Percentiles rank a stretch among this genome's conserved stretches.
These are phyloP conservation scores for Xylariaceae sp. DNA, from an alignment of 2,329 filamentous ascomycete species.

Conservation along the genomic window DNA sequence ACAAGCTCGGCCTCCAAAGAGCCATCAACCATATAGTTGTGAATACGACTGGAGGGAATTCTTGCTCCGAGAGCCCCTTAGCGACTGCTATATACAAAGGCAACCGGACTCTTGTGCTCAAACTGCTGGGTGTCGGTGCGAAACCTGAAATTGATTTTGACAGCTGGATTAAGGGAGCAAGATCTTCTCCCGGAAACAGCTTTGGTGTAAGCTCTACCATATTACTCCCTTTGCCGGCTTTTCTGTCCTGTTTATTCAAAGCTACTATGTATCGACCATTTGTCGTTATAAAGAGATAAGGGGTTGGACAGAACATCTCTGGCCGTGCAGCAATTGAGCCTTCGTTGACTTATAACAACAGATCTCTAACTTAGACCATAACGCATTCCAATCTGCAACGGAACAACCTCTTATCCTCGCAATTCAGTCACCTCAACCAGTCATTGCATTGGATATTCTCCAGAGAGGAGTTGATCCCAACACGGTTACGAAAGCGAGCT, in stretches of 20 bases:
- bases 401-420: slow-evolving; percentile 67
- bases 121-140: slow-evolving; percentile 62
- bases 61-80: slow-evolving; percentile 47
- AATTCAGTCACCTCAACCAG: slow-evolving; percentile 43
- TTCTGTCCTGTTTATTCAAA: background rate
- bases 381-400: slow-evolving; percentile 42
- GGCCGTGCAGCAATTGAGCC: too few species aligned
- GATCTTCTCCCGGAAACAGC: slow-evolving; percentile 39
- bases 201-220: slow-evolving; percentile 30
- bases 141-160: slow-evolving; percentile 57
- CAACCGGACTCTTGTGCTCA: slow-evolving; percentile 51
- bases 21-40: slow-evolving; percentile 63
- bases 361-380: slow-evolving; percentile 44
- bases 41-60: slow-evolving; percentile 32
- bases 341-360: slow-evolving; percentile 3
- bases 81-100: slow-evolving; percentile 53
- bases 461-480: slow-evolving; percentile 63
- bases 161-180: slow-evolving; percentile 57
- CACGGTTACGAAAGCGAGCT: slow-evolving; percentile 44
- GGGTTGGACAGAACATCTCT: background rate
- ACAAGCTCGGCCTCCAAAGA: slow-evolving; percentile 56
- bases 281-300: background rate
- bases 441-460: slow-evolving; percentile 56
- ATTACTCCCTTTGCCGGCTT: background rate
- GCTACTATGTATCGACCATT: background rate